Evolutionary conservation across 805 yeast genomes (phyloP), one percentile per base, ranked within the genome.

Genomic region (Wickerhamiella australiensis): DNA sequence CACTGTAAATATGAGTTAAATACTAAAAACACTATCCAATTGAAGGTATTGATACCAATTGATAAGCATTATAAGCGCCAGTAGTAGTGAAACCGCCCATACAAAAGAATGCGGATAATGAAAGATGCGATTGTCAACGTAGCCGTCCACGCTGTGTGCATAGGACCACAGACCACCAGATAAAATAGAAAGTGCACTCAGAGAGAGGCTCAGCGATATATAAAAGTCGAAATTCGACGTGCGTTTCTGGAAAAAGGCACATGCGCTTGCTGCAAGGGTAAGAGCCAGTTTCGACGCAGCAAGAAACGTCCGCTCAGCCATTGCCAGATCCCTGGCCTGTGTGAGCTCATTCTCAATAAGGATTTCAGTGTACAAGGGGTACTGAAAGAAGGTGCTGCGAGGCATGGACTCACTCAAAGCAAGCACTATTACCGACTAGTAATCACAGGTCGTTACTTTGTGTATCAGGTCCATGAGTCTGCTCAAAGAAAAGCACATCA

Each of bases 401-500:
- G 4, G 5, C 27, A 21, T 22, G 5, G 23, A 7, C 22, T 4
- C 43, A 18, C 23, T 15, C 41, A 18, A n/a, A n/a, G n/a, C n/a
- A n/a, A n/a, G n/a, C n/a, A n/a, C n/a, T n/a, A n/a, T 9, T 9
- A 13, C 37, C 15, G 15, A 33, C 37, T 33, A 37, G 17, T 27
- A 40, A 35, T 17, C 42, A 51, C 45, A 51, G 52, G n/a, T n/a
- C n/a, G n/a, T n/a, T n/a, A n/a, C n/a, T n/a, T n/a, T n/a, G n/a
- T n/a, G n/a, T n/a, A n/a, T n/a, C n/a, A n/a, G n/a, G 27, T 25
- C 9, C 13, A 33, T 44, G 21, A 43, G 53, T 37, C 49, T 50
- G 23, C 47, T 51, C 15, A 68, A 64, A 50, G 70, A 73, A n/a
- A 76, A 77, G 58, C 90, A 82, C 60, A 69, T 80, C 18, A 61